Evolutionary conservation across 257 asterid species (phyloP), one percentile per base, ranked within the genome.

Genomic region (Solanum gracilifrons): DNA sequence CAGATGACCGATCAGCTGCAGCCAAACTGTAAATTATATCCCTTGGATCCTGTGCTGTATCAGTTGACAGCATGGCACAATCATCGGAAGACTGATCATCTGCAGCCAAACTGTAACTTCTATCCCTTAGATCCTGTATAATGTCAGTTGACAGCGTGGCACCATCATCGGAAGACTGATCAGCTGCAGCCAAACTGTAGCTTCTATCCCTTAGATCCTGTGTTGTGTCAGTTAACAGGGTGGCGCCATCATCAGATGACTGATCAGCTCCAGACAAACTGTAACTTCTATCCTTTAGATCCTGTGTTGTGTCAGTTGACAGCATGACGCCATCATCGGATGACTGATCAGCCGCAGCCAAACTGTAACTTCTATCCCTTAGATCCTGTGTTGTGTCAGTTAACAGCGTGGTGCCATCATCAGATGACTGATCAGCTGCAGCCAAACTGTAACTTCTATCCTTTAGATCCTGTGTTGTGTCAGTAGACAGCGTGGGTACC

Each of bases 351-450:
- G 85, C 69, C 35, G 87, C 87, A 71, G 85, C 88, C 62, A 88
- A 84, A n/a, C 71, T 85, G 87, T 87, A 33, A 84, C 69, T 89
- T 88, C 76, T 92, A 79, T 72, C 93, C 16, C 86, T 90, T 86
- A 23, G 46, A 48, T 86, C 88, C 51, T 62, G 88, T 10, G 18
- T 20, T 46, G 41, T 82, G 35, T 79, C 84, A 41, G 87, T 58
- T 10, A 89, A 31, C 43, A 35, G 72, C 3, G 15, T 33, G 32
- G 91, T 11, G 31, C 71, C 31, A 62, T 62, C 71, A 62, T 62
- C 76, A 20, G 90, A 51, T 20, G 68, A 89, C 31, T 5, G 71
- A 62, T n/a, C 29, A 62, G 71, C 71, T 62, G 71, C 71, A 62
- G 71, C 71, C 71, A 62, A 62, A 62, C 71, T n/a, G 16, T 62